phyloP scores from a whole-genome alignment of 2,329 filamentous ascomycete species.

The Penicillium sp. region DNA sequence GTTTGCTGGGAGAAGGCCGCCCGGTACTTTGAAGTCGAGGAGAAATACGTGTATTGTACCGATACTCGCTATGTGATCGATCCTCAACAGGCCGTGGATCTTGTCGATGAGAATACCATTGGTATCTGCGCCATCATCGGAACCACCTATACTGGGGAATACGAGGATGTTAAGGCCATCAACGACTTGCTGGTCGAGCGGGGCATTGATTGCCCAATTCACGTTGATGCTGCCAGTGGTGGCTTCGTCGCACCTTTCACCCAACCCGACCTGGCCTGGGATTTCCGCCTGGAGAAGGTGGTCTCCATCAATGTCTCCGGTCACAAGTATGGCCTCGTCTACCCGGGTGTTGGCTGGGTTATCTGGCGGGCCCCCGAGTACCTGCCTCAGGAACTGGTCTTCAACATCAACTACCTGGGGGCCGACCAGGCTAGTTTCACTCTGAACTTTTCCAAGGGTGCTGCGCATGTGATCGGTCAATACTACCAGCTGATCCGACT shows the following conservation, averaged over 20 bases:
- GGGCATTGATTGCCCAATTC: slow-evolving; percentile 80
- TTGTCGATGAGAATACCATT: slow-evolving; percentile 75
- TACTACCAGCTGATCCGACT: slow-evolving; percentile 97
- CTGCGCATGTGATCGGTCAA: slow-evolving; percentile 91
- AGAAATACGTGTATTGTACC: slow-evolving; percentile 74
- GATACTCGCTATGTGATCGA: slow-evolving; percentile 66
- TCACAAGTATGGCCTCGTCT: slow-evolving; percentile 82
- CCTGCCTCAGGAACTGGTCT: slow-evolving; percentile 88
- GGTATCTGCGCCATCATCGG: slow-evolving; percentile 91
- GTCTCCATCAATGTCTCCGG: slow-evolving; percentile 94
- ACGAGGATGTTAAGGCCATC: slow-evolving; percentile 90
- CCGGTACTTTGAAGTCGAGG: slow-evolving; percentile 90
- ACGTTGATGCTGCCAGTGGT: slow-evolving; percentile 90
- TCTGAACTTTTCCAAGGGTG: slow-evolving; percentile 95
- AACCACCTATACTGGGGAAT: slow-evolving; percentile 93
- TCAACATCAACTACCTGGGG: slow-evolving; percentile 99
- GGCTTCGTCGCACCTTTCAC: slow-evolving; percentile 95
- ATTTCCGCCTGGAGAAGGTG: slow-evolving; percentile 86
- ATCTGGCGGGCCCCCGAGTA: slow-evolving; percentile 84
- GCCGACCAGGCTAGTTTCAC: slow-evolving; percentile 96
- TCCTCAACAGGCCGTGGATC: slow-evolving; percentile 63
- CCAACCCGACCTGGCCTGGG: slow-evolving; percentile 81
- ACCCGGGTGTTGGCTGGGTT: slow-evolving; percentile 93
- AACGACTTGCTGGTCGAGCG: slow-evolving; percentile 82
- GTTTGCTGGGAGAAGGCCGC: slow-evolving; percentile 96